Evolutionary conservation across 352 stramenopile species (phyloP).

Genomic region (Globisporangium perplexum): DNA sequence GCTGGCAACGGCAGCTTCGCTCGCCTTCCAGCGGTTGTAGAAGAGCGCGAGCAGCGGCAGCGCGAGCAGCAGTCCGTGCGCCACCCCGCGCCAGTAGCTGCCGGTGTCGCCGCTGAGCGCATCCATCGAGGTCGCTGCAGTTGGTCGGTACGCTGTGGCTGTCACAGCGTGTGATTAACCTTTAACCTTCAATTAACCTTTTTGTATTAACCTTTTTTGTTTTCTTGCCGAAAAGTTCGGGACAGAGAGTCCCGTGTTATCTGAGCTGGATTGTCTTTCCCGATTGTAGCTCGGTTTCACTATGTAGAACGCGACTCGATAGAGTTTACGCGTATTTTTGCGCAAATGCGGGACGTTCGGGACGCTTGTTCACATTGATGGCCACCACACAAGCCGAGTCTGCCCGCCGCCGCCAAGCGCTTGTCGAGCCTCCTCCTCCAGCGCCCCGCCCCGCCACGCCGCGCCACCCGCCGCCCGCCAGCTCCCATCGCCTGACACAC

Average conservation of each 20-base stretch:
- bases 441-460: neutral
- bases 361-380: neutral
- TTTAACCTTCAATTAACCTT: too few species aligned
- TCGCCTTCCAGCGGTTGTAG: slow-evolving; percentile 39
- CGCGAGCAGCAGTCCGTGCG: slow-evolving; percentile 44
- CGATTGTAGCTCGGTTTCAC: too few species aligned
- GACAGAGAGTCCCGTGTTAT: neutral
- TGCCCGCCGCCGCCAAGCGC: neutral
- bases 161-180: too few species aligned
- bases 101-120: neutral
- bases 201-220: too few species aligned
- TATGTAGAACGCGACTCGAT: too few species aligned
- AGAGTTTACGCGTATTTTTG: neutral
- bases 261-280: too few species aligned
- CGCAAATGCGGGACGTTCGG: neutral
- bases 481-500: neutral
- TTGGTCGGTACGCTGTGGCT: too few species aligned
- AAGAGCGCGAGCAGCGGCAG: slow-evolving; percentile 39
- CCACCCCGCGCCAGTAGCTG: slow-evolving; percentile 44
- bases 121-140: neutral
- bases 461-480: neutral
- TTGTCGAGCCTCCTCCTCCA: neutral
- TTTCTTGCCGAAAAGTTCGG: too few species aligned
- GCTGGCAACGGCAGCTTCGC: neutral
- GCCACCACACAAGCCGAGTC: slow-evolving; percentile 1